Conservation (phyloP, 345 rosid genomes). For the Eucalyptus tenuipes region DNA sequence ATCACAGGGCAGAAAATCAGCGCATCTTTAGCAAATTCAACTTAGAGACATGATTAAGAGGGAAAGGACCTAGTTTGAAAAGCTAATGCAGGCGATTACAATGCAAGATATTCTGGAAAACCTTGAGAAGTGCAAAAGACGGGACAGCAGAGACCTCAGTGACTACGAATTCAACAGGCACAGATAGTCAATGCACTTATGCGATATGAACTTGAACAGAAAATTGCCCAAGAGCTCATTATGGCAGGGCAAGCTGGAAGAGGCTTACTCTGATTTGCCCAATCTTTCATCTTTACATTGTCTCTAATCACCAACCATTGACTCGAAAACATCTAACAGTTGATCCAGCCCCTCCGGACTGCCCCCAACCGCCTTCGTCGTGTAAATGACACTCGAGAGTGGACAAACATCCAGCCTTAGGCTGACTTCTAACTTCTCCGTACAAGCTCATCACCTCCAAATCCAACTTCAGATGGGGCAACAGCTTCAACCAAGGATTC, state of each 20-base stretch:
- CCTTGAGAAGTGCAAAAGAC: background rate
- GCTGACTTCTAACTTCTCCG: slow-evolving; percentile 63
- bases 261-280: background rate
- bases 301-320: slow-evolving; percentile 76
- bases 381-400: slow-evolving; percentile 62
- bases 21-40: no score
- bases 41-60: no score
- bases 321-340: slow-evolving; percentile 60
- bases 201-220: background rate
- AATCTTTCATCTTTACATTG: slow-evolving; percentile 47
- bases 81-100: background rate
- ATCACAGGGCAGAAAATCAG: no score
- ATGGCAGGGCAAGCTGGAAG: background rate
- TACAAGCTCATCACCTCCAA: slow-evolving; percentile 49
- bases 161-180: background rate
- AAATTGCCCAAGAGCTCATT: background rate
- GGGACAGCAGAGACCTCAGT: background rate
- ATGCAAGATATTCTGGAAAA: background rate
- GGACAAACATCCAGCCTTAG: slow-evolving; percentile 65
- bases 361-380: slow-evolving; percentile 49
- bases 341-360: slow-evolving; percentile 32
- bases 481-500: slow-evolving; percentile 79
- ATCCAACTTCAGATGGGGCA: slow-evolving; percentile 69
- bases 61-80: background rate
- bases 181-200: background rate